Evolutionary conservation across 2,329 filamentous ascomycete genomes (phyloP).

Genomic region (Polychaeton citri): DNA sequence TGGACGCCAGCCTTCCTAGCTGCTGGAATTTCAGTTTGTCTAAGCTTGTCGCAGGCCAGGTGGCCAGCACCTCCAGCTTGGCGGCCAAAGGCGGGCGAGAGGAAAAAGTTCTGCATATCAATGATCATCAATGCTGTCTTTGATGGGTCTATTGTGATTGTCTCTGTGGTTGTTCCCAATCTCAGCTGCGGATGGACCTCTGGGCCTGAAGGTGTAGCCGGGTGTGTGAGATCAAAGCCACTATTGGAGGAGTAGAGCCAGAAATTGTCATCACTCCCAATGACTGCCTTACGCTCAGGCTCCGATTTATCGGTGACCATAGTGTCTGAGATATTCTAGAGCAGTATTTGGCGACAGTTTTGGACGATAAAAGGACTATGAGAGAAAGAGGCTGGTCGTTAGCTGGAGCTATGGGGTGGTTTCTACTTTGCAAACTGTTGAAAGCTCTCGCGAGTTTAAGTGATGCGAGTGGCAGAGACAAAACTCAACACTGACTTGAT

Average conservation of each 20-base stretch:
- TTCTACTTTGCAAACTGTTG: too few relatives aligned
- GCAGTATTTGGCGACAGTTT: too few relatives aligned
- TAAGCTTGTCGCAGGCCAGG: slow-evolving; percentile 27
- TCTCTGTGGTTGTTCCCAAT: slow-evolving; percentile 15
- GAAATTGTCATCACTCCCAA: slow-evolving; percentile 29
- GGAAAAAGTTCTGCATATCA: slow-evolving; percentile 22
- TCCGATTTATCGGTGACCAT: neutral
- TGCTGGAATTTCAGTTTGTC: slow-evolving; percentile 32
- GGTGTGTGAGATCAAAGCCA: slow-evolving; percentile 36
- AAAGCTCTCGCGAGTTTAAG: too few relatives aligned
- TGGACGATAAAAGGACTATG: too few relatives aligned
- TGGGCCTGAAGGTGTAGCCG: slow-evolving; percentile 16
- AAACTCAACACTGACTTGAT: too few relatives aligned
- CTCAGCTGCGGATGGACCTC: slow-evolving; percentile 8
- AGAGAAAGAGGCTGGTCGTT: too few relatives aligned
- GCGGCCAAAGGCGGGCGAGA: slow-evolving; percentile 19
- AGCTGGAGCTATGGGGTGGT: too few relatives aligned
- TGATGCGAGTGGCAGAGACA: too few relatives aligned
- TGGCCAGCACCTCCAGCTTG: slow-evolving; percentile 25
- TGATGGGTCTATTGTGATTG: slow-evolving; percentile 20
- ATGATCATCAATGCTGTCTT: slow-evolving; percentile 23
- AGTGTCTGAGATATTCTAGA: too few relatives aligned
- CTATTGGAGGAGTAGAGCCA: slow-evolving; percentile 30
- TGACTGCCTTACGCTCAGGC: slow-evolving; percentile 19
- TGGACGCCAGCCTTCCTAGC: slow-evolving; percentile 39